Base-by-base conservation (phyloP, 805 yeast genomes). In the Candida xiaguanensis region DNA sequence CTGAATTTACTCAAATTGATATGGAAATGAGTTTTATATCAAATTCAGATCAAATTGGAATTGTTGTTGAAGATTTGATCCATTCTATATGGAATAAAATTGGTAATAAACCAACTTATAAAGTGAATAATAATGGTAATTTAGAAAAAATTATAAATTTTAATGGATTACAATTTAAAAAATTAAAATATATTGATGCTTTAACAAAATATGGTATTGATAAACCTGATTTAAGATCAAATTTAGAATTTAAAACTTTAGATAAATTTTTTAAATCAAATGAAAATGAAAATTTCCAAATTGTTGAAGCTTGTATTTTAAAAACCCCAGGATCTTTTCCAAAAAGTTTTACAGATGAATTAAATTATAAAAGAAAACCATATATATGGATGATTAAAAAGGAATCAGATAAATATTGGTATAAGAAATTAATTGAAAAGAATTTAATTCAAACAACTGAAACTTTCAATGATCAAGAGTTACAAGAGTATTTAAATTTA, bases 1-100 rank as follows among this genome's bases (percentile, higher is more conserved):
- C 98, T 0, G 99, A 93, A 58, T 93, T 93, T 58, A 93, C 99
- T 1, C 99, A 93, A 62, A 65, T 93, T n/a, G 99, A 93, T 69
- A 51, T 93, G 62, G 99, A 93, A 59, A 83, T 93, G 91, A 77
- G 90, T 14, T 93, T 82, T 65, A 82, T 90, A 2, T 70, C 71
- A 45, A 77, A 78, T 23, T 63, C 69, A 12, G 86, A 85, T 48
- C 70, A 66, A 42, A 95, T 93, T 5, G 80, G 77, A 57, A 41
- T 55, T 0, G 80, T 78, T 0, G 79, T 91, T 2, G 85, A 83
- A 51, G 63, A 65, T 11, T 55, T 85, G 0, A 74, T 88, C 0
- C 55, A 59, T 5, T 54, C 55, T 1, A 67, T 80, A 1, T 88
- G 95, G 90, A 53, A 53, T 2, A 58, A 64, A 2, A 67, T 76